These are phyloP conservation scores for Lentinula detonsa DNA, from an alignment of 768 basidiomycete genomes.

Conservation along the genomic window DNA sequence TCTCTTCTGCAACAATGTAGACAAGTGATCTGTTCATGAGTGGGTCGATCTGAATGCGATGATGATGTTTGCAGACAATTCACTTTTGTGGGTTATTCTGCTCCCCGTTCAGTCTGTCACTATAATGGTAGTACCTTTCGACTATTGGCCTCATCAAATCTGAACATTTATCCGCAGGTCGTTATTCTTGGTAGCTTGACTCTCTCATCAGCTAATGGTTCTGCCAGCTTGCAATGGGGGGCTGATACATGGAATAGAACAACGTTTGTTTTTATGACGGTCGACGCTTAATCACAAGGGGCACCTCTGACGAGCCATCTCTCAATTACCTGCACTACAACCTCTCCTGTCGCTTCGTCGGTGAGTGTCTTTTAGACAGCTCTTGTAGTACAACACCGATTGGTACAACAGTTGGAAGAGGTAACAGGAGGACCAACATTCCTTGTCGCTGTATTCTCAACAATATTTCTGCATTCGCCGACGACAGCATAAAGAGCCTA, in stretches of 20 bases:
- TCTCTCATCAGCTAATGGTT: constrained; percentile 33
- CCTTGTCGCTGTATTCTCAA: constrained; percentile 43
- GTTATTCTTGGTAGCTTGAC: constrained; percentile 51
- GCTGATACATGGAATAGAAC: constrained; percentile 55
- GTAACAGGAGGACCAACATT: constrained; percentile 47
- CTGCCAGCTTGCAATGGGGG: constrained; percentile 43
- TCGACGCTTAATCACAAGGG: constrained; percentile 45
- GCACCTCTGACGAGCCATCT: constrained; percentile 42
- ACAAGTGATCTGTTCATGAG: constrained; percentile 24
- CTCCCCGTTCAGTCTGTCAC: not conserved
- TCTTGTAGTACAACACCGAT: not conserved
- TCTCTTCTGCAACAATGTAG: constrained; percentile 55
- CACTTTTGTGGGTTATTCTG: constrained; percentile 34
- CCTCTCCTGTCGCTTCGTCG: constrained; percentile 16
- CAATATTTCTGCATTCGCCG: constrained; percentile 45
- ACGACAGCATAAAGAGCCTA: constrained; percentile 16
- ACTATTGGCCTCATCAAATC: not conserved
- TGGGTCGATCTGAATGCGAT: constrained; percentile 4
- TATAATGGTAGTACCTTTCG: constrained; percentile 19
- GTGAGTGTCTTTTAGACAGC: not conserved
- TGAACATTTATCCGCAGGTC: constrained; percentile 28
- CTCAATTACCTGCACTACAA: constrained; percentile 47
- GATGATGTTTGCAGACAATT: constrained; percentile 31
- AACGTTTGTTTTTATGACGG: constrained; percentile 50
- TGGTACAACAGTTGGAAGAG: constrained; percentile 43